A percentile compares a stretch with the other conserved stretches of the same genome.
phyloP scores from a whole-genome alignment of 495 filamentous ascomycete species.

The Talaromyces liani region DNA sequence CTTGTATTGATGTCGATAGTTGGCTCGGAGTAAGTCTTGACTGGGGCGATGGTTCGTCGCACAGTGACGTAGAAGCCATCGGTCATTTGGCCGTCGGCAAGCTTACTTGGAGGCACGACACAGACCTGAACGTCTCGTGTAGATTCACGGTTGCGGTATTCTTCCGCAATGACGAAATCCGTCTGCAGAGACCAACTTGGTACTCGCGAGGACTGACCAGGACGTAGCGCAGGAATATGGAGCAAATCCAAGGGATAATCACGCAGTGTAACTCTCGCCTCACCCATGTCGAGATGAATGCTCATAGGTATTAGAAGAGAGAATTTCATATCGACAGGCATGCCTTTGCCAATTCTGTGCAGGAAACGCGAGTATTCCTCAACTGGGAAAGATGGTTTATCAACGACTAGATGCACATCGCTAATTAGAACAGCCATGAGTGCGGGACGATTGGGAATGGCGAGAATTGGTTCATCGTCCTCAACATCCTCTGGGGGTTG shows the following conservation, averaged over 20 bases:
- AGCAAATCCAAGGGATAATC: conserved; percentile 92
- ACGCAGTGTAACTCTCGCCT: conserved; percentile 73
- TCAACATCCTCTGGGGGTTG: conserved; percentile 72
- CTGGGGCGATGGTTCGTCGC: conserved; percentile 83
- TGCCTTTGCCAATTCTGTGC: conserved; percentile 85
- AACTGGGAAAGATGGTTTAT: conserved; percentile 88
- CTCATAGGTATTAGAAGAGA: conserved; percentile 83
- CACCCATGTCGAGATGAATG: conserved; percentile 84
- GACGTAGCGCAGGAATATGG: conserved; percentile 77
- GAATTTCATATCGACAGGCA: conserved; percentile 87
- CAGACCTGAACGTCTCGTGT: conserved; percentile 74
- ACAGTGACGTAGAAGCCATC: conserved; percentile 71
- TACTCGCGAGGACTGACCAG: conserved; percentile 71
- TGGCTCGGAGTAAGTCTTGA: conserved; percentile 95
- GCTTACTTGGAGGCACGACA: conserved; percentile 66
- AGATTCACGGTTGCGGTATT: conserved; percentile 71
- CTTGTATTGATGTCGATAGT: conserved; percentile 86
- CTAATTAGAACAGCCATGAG: conserved; percentile 74
- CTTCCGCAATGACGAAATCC: conserved; percentile 95
- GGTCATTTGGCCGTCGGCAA: conserved; percentile 27
- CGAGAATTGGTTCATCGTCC: conserved; percentile 77
- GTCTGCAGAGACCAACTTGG: conserved; percentile 77
- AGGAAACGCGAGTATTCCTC: conserved; percentile 75
- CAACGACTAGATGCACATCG: conserved; percentile 77
- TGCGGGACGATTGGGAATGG: conserved; percentile 78